Evolutionary conservation across 1,139 yeast species (phyloP), one percentile per base, ranked within the genome.

Genomic region (Geotrichum australiense): DNA sequence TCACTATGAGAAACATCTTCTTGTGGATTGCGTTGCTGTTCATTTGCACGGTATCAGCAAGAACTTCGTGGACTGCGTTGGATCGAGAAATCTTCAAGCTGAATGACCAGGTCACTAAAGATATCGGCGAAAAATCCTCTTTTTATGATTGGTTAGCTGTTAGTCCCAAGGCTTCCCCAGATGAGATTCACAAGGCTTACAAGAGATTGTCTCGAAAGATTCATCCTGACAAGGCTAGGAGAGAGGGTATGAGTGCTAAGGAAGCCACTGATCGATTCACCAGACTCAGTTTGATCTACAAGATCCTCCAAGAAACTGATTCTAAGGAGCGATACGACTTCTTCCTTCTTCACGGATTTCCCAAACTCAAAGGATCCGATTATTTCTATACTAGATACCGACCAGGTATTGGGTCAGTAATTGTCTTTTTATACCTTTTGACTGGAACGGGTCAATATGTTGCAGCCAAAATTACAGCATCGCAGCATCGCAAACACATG

Each of bases 321-420:
- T 49, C 53, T 12, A 76, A 81, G 47, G 80, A 79, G 50, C 70
- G 91, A 14, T 91, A 91, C 59, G 97, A 91, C 60, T 89, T 79
- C 61, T 91, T 85, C 63, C 67, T 83, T 45, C 69, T 73, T 29
- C 75, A 79, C 52, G 99, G 98, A 3, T 91, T 91, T 63, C 99
- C 98, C 4, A 71, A 71, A 46, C 85, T 84, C 76, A 77, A 73
- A 35, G 67, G 66, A 19, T 58, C 65, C 23, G 65, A 60, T 37
- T 65, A 62, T 47, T 56, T 57, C 37, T 64, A 63, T 49, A 45
- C 52, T 22, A 53, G 71, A 27, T 68, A 55, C 49, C 62, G 73
- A 27, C 78, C 78, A 24, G 83, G 80, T 32, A 53, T 84, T 2
- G 47, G 68, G 2, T 64, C 76, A 42, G 76, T 85, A 0, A 48